Conservation (phyloP, 805 yeast species). For the Metschnikowia drakensbergensis region DNA sequence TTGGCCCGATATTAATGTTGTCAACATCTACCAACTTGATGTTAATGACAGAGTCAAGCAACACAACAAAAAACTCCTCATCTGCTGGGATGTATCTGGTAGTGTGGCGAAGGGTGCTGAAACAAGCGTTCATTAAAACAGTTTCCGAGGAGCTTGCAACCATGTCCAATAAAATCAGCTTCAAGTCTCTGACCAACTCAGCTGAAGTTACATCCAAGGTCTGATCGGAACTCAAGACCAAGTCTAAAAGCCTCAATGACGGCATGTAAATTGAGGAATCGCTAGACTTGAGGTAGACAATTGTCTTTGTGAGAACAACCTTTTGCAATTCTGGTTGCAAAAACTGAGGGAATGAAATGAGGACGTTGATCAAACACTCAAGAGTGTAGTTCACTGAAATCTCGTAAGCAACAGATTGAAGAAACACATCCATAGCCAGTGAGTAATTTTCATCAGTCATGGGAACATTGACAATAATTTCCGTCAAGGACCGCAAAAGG, state of each 20-base stretch:
- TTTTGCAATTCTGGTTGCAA: conserved; percentile 15
- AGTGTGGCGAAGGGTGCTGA: conserved; percentile 11
- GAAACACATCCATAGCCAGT: conserved; percentile 16
- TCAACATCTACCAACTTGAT: conserved; percentile 19
- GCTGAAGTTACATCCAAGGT: conserved; percentile 2
- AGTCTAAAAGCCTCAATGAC: conserved; percentile 21
- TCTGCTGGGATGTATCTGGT: conserved; percentile 10
- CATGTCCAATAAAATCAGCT: conserved; percentile 9
- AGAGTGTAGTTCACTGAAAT: conserved; percentile 25
- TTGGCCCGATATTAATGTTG: conserved; percentile 14
- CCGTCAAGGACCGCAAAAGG: conserved; percentile 24
- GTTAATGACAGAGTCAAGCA: conserved; percentile 16
- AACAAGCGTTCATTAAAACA: conserved; percentile 10
- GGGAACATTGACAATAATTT: conserved; percentile 14
- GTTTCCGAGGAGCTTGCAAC: conserved; percentile 9
- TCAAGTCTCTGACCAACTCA: not conserved
- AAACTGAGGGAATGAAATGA: conserved; percentile 13
- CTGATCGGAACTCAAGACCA: conserved; percentile 6
- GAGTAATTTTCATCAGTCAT: conserved; percentile 9
- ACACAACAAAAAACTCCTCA: conserved; percentile 1
- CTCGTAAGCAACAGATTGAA: conserved; percentile 25
- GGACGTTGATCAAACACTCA: conserved; percentile 23
- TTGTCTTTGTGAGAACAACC: conserved; percentile 19
- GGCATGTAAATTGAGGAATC: conserved; percentile 25
- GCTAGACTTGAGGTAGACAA: conserved; percentile 23